phyloP scores from a whole-genome alignment of 2,329 filamentous ascomycete species.

The Aspergillus brunneoviolaceus region DNA sequence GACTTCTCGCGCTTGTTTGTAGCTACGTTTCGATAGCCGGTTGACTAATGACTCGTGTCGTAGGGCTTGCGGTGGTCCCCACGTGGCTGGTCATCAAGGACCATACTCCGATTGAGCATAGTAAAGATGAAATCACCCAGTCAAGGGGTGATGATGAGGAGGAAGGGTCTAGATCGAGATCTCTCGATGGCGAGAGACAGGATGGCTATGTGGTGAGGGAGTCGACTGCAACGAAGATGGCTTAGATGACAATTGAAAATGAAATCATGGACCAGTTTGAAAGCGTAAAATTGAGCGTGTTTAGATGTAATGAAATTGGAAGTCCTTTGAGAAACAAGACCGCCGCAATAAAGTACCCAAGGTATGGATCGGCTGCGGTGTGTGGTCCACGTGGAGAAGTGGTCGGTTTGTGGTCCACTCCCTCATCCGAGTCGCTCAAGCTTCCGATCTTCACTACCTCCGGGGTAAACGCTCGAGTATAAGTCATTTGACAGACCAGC shows the following conservation, averaged over 20 bases:
- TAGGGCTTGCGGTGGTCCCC: not conserved
- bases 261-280: not conserved
- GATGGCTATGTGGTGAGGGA: not conserved
- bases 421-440: not conserved
- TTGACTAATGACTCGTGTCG: not conserved
- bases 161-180: not conserved
- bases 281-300: not conserved
- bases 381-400: not conserved
- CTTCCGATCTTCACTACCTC: not conserved
- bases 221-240: not conserved
- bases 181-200: not conserved
- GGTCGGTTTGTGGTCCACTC: not conserved
- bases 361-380: not conserved
- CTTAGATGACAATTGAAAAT: not conserved
- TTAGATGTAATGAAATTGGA: too few relatives aligned
- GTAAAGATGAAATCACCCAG: not conserved
- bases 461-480: not conserved
- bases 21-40: not conserved
- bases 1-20: not conserved
- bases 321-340: too few relatives aligned
- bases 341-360: too few relatives aligned
- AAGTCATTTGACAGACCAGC: not conserved
- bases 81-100: not conserved
- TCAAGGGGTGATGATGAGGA: not conserved
- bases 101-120: not conserved